phyloP scores from a whole-genome alignment of 1,284 basidiomycete genomes.

The Agaricales sp. region DNA sequence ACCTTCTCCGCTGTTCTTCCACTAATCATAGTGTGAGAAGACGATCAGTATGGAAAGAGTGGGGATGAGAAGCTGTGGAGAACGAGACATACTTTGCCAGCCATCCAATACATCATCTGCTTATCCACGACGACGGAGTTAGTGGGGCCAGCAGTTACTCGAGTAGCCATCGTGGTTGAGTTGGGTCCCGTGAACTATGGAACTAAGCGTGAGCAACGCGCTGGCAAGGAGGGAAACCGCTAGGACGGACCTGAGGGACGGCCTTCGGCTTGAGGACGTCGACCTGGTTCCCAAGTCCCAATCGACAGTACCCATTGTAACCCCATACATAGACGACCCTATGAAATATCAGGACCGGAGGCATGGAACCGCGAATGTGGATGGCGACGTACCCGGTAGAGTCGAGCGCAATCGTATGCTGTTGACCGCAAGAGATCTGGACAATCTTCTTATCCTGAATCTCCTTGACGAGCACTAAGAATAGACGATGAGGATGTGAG shows the following conservation, averaged over 20 bases:
- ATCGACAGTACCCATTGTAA: constrained; percentile 72
- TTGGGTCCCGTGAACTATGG: constrained; percentile 65
- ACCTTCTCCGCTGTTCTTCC: constrained; percentile 92
- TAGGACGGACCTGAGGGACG: constrained; percentile 52
- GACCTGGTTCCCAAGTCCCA: constrained; percentile 78
- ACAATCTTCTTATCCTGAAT: constrained; percentile 69
- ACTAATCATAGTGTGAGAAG: constrained; percentile 33
- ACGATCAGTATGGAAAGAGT: constrained; percentile 3
- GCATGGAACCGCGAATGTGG: constrained; percentile 1
- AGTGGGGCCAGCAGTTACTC: constrained; percentile 74
- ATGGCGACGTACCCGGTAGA: constrained; percentile 48
- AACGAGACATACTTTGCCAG: constrained; percentile 49
- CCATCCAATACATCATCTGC: constrained; percentile 77
- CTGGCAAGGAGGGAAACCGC: neutral
- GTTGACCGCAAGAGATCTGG: constrained; percentile 77
- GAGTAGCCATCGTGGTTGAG: constrained; percentile 48
- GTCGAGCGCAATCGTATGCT: constrained; percentile 80
- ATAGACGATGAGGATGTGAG: constrained; percentile 5
- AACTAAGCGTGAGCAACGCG: constrained; percentile 2
- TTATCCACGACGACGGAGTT: constrained; percentile 79
- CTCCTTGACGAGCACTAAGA: constrained; percentile 57
- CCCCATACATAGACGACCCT: constrained; percentile 83
- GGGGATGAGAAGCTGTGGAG: constrained; percentile 10
- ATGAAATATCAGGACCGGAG: constrained; percentile 7
- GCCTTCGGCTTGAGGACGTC: constrained; percentile 69